A percentile compares a stretch with the other conserved stretches of the same genome.
Conservation (phyloP, 768 basidiomycete species). For the Tylopilus vinaceipallidus region DNA sequence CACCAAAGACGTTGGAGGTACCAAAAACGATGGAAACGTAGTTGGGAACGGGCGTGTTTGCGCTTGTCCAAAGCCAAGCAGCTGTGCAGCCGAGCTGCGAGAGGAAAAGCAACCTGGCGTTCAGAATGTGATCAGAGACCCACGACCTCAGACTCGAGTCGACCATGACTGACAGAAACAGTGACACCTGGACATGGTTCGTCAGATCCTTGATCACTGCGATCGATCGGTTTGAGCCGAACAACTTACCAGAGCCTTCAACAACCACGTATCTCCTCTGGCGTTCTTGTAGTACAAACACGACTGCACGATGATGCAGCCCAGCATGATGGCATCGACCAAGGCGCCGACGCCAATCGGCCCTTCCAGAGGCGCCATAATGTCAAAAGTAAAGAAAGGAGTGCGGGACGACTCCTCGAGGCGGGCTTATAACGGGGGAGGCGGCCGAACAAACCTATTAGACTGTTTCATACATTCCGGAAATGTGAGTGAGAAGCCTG, state of each 20-base stretch:
- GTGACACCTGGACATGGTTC: constrained; percentile 7
- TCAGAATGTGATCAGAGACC: constrained; percentile 5
- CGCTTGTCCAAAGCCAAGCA: constrained; percentile 22
- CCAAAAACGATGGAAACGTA: constrained; percentile 18
- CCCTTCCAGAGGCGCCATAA: constrained; percentile 26
- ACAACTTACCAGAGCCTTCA: constrained; percentile 19
- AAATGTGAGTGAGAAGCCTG: constrained; percentile 2
- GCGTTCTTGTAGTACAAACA: constrained; percentile 27
- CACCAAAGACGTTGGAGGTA: constrained; percentile 14
- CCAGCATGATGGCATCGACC: constrained; percentile 22
- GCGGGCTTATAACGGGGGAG: constrained; percentile 17
- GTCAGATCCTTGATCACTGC: neutral
- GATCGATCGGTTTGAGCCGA: neutral
- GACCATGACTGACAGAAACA: constrained; percentile 18
- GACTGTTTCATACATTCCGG: constrained; percentile 5
- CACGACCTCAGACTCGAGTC: neutral
- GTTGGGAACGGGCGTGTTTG: constrained; percentile 2
- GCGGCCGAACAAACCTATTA: constrained; percentile 9
- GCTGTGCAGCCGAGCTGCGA: constrained; percentile 16
- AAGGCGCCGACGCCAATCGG: constrained; percentile 23
- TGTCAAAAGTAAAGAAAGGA: constrained; percentile 3
- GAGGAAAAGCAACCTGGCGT: constrained; percentile 14
- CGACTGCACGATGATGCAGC: constrained; percentile 25
- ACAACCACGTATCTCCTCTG: constrained; percentile 10
- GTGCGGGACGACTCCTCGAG: neutral